A percentile compares a stretch with the other conserved stretches of the same genome.
Conservation (phyloP, 371 early-diverging fungal species). For the Umbelopsis sp. region DNA sequence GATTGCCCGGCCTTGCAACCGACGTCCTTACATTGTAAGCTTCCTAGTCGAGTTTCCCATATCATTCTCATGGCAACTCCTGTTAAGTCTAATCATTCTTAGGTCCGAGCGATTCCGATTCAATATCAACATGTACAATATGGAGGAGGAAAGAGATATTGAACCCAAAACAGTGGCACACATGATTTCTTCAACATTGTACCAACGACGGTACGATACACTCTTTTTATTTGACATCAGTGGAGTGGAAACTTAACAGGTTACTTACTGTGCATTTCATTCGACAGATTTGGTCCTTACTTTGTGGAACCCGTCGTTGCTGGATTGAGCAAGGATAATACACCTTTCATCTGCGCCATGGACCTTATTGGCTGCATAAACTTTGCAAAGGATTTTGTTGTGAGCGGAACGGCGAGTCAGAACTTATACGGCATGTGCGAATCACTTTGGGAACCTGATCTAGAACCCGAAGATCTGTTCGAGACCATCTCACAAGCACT, state of each 20-base stretch:
- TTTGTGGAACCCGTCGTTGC: slow-evolving; percentile 96
- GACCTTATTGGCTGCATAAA: slow-evolving; percentile 98
- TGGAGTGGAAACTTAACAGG: not conserved
- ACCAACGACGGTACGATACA: slow-evolving; percentile 81
- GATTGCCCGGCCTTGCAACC: slow-evolving; percentile 96
- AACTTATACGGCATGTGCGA: slow-evolving; percentile 99
- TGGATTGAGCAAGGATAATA: slow-evolving; percentile 90
- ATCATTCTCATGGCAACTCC: too few relatives aligned
- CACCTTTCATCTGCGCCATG: slow-evolving; percentile 96
- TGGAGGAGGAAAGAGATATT: slow-evolving; percentile 97
- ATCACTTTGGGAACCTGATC: slow-evolving; percentile 95
- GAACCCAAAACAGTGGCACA: slow-evolving; percentile 94
- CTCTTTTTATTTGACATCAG: not conserved
- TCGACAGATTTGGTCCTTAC: slow-evolving; percentile 93
- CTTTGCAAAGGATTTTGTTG: slow-evolving; percentile 96
- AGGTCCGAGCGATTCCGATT: slow-evolving; percentile 91
- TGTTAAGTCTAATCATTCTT: slow-evolving; percentile 9
- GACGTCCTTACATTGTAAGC: slow-evolving; percentile 96
- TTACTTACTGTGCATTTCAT: not conserved
- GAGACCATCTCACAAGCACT: slow-evolving; percentile 97
- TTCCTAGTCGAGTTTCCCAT: not conserved
- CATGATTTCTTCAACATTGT: slow-evolving; percentile 97
- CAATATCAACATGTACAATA: slow-evolving; percentile 96
- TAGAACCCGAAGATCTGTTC: slow-evolving; percentile 98
- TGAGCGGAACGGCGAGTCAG: slow-evolving; percentile 91